A percentile compares a stretch with the other conserved stretches of the same genome.
Evolutionary conservation across 1,139 yeast genomes (phyloP).

Genomic region (Candida pseudoviswanathii): DNA sequence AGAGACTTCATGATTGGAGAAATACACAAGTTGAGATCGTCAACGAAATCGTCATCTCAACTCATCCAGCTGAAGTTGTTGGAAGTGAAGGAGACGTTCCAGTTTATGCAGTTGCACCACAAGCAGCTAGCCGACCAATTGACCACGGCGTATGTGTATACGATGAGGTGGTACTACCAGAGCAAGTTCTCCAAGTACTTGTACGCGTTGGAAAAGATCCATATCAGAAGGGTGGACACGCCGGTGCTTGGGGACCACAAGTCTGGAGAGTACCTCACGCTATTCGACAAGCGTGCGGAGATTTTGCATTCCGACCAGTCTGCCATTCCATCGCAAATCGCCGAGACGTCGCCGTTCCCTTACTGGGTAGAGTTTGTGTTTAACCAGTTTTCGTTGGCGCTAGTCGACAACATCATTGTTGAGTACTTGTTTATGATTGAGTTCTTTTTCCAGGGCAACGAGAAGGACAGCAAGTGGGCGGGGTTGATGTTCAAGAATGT

Average conservation of each 20-base stretch:
- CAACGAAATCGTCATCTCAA: slow-evolving; percentile 57
- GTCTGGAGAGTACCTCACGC: slow-evolving; percentile 48
- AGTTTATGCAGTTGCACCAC: slow-evolving; percentile 57
- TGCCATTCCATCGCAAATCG: slow-evolving; percentile 82
- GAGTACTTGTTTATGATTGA: slow-evolving; percentile 76
- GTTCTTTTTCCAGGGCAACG: slow-evolving; percentile 61
- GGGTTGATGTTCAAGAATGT: slow-evolving; percentile 55
- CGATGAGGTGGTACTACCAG: slow-evolving; percentile 92
- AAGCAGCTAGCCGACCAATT: slow-evolving; percentile 74
- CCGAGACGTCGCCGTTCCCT: slow-evolving; percentile 69
- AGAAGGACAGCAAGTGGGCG: slow-evolving; percentile 48
- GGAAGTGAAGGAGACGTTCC: slow-evolving; percentile 58
- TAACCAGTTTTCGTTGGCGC: slow-evolving; percentile 71
- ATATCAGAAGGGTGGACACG: slow-evolving; percentile 53
- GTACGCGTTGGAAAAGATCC: slow-evolving; percentile 69
- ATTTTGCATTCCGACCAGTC: slow-evolving; percentile 34
- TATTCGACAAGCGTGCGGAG: slow-evolving; percentile 58
- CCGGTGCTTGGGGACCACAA: slow-evolving; percentile 48
- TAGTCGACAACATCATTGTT: slow-evolving; percentile 74
- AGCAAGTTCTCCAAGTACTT: slow-evolving; percentile 79
- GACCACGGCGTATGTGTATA: slow-evolving; percentile 75
- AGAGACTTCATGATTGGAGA: slow-evolving; percentile 66
- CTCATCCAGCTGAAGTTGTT: slow-evolving; percentile 69
- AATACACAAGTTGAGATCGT: slow-evolving; percentile 62
- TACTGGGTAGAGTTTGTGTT: slow-evolving; percentile 76